Evolutionary conservation across 768 basidiomycete genomes (phyloP).

Genomic region (Multifurca ochricompacta): DNA sequence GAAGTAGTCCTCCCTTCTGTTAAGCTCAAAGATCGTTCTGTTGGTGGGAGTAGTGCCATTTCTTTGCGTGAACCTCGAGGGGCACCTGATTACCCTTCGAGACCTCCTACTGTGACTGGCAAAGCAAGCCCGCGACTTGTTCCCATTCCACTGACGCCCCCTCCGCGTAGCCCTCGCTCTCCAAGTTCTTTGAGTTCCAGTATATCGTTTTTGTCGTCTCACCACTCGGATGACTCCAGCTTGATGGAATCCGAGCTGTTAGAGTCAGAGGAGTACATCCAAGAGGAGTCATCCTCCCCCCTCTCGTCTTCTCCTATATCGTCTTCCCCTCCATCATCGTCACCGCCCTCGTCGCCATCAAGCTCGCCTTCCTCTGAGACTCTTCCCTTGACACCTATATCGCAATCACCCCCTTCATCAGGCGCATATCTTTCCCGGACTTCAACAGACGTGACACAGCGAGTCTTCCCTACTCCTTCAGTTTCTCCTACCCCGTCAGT

Average conservation of each 20-base stretch:
- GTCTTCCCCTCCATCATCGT: conserved; percentile 33
- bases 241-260: conserved; percentile 34
- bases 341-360: conserved; percentile 29
- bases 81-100: conserved; percentile 10
- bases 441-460: conserved; percentile 21
- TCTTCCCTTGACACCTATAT: conserved; percentile 12
- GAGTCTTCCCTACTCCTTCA: conserved; percentile 23
- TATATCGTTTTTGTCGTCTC: conserved; percentile 45
- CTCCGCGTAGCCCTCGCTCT: conserved; percentile 35
- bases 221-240: conserved; percentile 67
- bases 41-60: conserved; percentile 29
- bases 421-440: conserved; percentile 34
- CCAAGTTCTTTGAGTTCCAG: conserved; percentile 31
- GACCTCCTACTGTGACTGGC: background rate
- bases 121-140: conserved; percentile 12
- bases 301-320: conserved; percentile 5
- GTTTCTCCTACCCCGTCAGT: conserved; percentile 31
- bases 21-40: conserved; percentile 13
- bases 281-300: conserved; percentile 7
- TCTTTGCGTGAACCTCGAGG: conserved; percentile 26
- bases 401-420: conserved; percentile 20
- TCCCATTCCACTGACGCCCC: conserved; percentile 37
- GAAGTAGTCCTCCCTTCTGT: background rate
- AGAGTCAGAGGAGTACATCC: conserved; percentile 19
- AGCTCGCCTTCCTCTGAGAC: conserved; percentile 8